Evolutionary conservation across 495 filamentous ascomycete species (phyloP).

Genomic region (Penicillium tannophilum): DNA sequence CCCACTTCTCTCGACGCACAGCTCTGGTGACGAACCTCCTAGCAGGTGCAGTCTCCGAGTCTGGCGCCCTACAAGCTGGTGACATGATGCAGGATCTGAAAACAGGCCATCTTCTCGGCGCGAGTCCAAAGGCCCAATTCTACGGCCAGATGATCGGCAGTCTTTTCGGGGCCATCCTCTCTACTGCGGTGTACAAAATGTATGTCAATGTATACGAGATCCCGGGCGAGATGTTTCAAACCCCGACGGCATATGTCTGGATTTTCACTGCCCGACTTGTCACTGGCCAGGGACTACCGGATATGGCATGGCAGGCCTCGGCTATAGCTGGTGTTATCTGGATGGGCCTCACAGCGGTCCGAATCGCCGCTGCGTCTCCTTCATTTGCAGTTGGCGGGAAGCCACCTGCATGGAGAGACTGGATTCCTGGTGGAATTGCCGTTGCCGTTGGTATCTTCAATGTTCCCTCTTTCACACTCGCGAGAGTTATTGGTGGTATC

Average conservation of each 20-base stretch:
- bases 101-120: slow-evolving; percentile 90
- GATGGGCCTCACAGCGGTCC: slow-evolving; percentile 65
- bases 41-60: slow-evolving; percentile 85
- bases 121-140: slow-evolving; percentile 92
- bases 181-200: slow-evolving; percentile 84
- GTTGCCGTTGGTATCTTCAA: slow-evolving; percentile 99
- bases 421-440: slow-evolving; percentile 89
- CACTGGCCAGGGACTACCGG: slow-evolving; percentile 86
- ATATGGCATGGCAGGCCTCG: slow-evolving; percentile 78
- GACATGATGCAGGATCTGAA: slow-evolving; percentile 99
- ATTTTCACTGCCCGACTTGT: slow-evolving; percentile 93
- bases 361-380: slow-evolving; percentile 56
- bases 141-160: slow-evolving; percentile 93
- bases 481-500: slow-evolving; percentile 81
- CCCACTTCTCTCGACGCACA: slow-evolving; percentile 57
- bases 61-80: slow-evolving; percentile 91
- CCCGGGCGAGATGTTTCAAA: slow-evolving; percentile 86
- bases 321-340: slow-evolving; percentile 70
- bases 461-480: slow-evolving; percentile 91
- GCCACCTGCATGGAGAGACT: slow-evolving; percentile 42
- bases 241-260: slow-evolving; percentile 95
- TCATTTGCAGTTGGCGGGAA: slow-evolving; percentile 21
- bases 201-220: slow-evolving; percentile 90
- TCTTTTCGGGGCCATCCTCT: slow-evolving; percentile 83
- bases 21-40: slow-evolving; percentile 91